Evolutionary conservation across 2,329 filamentous ascomycete genomes (phyloP), one percentile per base, ranked within the genome.

Genomic region (Botryotinia calthae): DNA sequence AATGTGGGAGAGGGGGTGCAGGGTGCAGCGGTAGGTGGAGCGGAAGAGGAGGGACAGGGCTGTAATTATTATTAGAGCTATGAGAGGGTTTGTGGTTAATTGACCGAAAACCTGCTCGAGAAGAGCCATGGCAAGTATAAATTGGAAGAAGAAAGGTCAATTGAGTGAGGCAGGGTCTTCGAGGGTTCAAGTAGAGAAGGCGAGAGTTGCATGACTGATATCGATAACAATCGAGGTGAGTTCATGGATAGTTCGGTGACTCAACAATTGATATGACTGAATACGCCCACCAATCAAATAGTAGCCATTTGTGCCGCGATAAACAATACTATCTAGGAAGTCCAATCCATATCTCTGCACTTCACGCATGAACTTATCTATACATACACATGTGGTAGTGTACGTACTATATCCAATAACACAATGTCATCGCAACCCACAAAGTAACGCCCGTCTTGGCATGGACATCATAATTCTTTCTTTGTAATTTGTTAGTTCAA

Each of bases 1-100:
- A 14, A 83, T 78, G 48, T 79, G 79, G 14, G 81, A 77, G 54
- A 84, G 77, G n/a, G 83, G 82, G 70, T 84, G 83, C 51, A 83
- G 76, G 70, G 77, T 80, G 31, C 82, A 62, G 34, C 79, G 76
- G 76, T 84, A 83, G 63, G 82, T 73, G 42, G n/a, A 73, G 31
- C 59, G 70, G 25, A 66, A 61, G 22, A 79, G 34, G 42, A 79
- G 40, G 59, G 78, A 64, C 1, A 70, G 40, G 20, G 28, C 66
- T 48, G 74, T 64, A 10, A 75, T 56, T 31, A 65, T 44, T 59
- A 76, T 28, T 18, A 75, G 40, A 22, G 65, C 48, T 18, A 58
- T 46, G 40, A 77, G 16, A 8, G 75, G 74, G 51, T 74, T 20
- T 58, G 44, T 71, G 34, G 70, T 44, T 25, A 64, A n/a, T 28